A percentile compares a stretch with the other conserved stretches of the same genome.
phyloP scores from a whole-genome alignment of 2,329 filamentous ascomycete genomes.

The Fusarium sp. region DNA sequence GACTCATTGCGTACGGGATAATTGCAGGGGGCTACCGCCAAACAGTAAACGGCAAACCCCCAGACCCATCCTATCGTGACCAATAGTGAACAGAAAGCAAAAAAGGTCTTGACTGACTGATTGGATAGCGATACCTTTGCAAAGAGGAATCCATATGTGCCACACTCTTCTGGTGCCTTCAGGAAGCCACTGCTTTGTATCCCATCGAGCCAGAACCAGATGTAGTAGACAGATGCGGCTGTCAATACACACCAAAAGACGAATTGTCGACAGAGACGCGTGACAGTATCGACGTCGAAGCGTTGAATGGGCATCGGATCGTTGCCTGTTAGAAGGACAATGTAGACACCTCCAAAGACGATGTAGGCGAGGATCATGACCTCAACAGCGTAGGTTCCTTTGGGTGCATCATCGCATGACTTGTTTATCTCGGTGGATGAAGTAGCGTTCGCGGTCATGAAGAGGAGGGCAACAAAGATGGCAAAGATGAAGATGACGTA shows the following conservation, averaged over 20 bases:
- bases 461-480: neutral
- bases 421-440: neutral
- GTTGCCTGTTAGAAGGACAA: neutral
- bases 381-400: neutral
- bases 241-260: neutral
- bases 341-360: neutral
- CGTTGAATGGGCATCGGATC: neutral
- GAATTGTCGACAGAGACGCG: neutral
- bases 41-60: neutral
- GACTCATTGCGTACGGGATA: neutral
- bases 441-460: neutral
- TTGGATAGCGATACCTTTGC: neutral
- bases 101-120: neutral
- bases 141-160: neutral
- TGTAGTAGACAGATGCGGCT: neutral
- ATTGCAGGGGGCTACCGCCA: neutral
- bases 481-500: constrained; percentile 1
- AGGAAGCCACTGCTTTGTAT: neutral
- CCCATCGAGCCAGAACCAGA: neutral
- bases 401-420: too few species aligned
- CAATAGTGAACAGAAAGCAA: neutral
- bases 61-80: neutral
- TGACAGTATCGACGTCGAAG: neutral
- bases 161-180: neutral
- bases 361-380: neutral